These are phyloP conservation scores for Penicillium sp. DNA, from an alignment of 2,329 filamentous ascomycete species.

Conservation along the genomic window DNA sequence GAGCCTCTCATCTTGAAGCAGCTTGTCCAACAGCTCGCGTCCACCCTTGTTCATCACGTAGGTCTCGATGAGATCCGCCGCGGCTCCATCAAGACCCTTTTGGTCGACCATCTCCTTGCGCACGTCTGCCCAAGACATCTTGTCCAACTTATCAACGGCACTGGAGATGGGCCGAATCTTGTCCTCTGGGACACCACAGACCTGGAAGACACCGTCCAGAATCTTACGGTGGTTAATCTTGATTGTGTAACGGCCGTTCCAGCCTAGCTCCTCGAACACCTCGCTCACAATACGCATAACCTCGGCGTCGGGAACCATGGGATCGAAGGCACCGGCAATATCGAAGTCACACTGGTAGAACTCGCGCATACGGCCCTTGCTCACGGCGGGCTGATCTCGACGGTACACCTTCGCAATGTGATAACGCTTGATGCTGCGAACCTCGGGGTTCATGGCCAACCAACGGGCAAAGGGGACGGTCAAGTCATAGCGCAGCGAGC, in stretches of 20 bases:
- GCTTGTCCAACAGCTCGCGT: conserved; percentile 70
- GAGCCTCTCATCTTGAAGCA: conserved; percentile 70
- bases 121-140: conserved; percentile 86
- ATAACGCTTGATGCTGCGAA: conserved; percentile 88
- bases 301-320: conserved; percentile 92
- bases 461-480: conserved; percentile 90
- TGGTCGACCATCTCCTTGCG: conserved; percentile 91
- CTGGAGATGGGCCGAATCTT: conserved; percentile 89
- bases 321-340: conserved; percentile 82
- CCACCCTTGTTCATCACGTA: conserved; percentile 80
- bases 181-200: conserved; percentile 83
- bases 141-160: conserved; percentile 95
- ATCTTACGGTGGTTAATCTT: conserved; percentile 97
- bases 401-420: conserved; percentile 93
- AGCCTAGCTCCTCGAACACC: conserved; percentile 79
- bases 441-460: conserved; percentile 84
- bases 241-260: conserved; percentile 76
- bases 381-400: conserved; percentile 80
- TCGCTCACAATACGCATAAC: conserved; percentile 82
- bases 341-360: conserved; percentile 99
- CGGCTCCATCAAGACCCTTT: conserved; percentile 75
- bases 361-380: conserved; percentile 90
- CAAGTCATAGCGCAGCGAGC: conserved; percentile 82
- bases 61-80: conserved; percentile 85
- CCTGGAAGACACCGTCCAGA: conserved; percentile 86